These are phyloP conservation scores for Dipodascus geniculatus DNA, from an alignment of 805 yeast genomes.

Conservation along the genomic window DNA sequence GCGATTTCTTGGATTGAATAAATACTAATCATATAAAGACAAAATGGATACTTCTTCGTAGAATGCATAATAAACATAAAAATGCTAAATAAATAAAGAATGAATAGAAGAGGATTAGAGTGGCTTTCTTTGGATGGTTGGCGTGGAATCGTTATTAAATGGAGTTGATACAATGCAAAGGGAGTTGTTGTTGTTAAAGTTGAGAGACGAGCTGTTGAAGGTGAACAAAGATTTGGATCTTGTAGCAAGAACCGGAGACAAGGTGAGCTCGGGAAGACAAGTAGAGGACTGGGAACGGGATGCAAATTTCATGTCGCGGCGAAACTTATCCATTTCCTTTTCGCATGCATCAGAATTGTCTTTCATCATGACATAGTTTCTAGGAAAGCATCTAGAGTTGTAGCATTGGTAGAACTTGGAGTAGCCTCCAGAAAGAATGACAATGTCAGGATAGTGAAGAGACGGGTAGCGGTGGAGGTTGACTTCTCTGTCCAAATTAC, in stretches of 20 bases:
- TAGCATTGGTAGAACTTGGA: constrained; percentile 55
- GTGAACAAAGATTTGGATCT: constrained; percentile 2
- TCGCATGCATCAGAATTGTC: constrained; percentile 42
- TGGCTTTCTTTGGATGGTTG: background rate
- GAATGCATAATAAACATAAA: constrained; percentile 1
- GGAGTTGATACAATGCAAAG: background rate
- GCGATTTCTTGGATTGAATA: background rate
- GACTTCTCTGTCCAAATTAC: constrained; percentile 68
- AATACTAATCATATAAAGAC: background rate
- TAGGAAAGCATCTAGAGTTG: constrained; percentile 56
- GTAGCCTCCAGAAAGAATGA: constrained; percentile 87
- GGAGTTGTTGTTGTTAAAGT: background rate
- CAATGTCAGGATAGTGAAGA: constrained; percentile 77
- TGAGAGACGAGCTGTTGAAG: constrained; percentile 3
- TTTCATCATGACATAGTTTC: constrained; percentile 79
- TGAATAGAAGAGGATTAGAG: background rate
- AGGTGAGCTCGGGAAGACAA: constrained; percentile 4
- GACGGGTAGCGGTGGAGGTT: constrained; percentile 71
- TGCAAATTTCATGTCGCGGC: constrained; percentile 29
- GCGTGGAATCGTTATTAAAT: background rate
- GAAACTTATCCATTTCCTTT: constrained; percentile 41
- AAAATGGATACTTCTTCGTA: constrained; percentile 4
- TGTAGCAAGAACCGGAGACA: constrained; percentile 2
- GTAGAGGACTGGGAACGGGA: constrained; percentile 12
- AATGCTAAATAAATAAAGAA: constrained; percentile 3